Percentiles rank a stretch among this genome's conserved stretches.
Conservation (phyloP, 1,284 basidiomycete genomes). For the Mycena sp. region DNA sequence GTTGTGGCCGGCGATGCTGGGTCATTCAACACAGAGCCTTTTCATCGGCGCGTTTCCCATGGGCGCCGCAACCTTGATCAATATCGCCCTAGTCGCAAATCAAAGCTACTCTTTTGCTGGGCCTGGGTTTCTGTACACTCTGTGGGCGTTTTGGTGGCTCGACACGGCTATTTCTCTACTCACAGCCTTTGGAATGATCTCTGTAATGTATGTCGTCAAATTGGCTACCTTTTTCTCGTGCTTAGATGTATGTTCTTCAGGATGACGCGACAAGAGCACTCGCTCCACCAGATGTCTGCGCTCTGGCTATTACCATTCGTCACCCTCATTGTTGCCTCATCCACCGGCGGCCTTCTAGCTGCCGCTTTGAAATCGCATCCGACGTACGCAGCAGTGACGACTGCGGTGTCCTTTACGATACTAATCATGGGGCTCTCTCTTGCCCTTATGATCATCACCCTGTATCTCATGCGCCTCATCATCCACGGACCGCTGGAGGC, state of each 20-base stretch:
- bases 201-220: constrained; percentile 63
- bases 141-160: constrained; percentile 83
- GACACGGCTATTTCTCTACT: constrained; percentile 65
- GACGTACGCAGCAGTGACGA: constrained; percentile 62
- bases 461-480: constrained; percentile 59
- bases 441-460: constrained; percentile 62
- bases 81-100: constrained; percentile 54
- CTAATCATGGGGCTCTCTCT: constrained; percentile 67
- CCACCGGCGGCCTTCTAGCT: constrained; percentile 71
- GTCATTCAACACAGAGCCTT: constrained; percentile 71
- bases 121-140: constrained; percentile 60
- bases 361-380: constrained; percentile 56
- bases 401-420: constrained; percentile 60
- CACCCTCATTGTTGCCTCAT: constrained; percentile 73
- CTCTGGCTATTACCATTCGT: constrained; percentile 80
- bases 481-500: constrained; percentile 57
- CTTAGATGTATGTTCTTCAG: constrained; percentile 45
- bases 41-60: constrained; percentile 78
- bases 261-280: constrained; percentile 70
- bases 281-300: constrained; percentile 64
- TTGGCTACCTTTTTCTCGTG: not conserved
- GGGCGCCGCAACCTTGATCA: constrained; percentile 75
- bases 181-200: constrained; percentile 72
- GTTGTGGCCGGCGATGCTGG: constrained; percentile 64
- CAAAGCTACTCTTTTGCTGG: constrained; percentile 57